Percentiles rank a stretch among this genome's conserved stretches.
phyloP scores from a whole-genome alignment of 2,329 filamentous ascomycete genomes.

The Fusarium sp. region DNA sequence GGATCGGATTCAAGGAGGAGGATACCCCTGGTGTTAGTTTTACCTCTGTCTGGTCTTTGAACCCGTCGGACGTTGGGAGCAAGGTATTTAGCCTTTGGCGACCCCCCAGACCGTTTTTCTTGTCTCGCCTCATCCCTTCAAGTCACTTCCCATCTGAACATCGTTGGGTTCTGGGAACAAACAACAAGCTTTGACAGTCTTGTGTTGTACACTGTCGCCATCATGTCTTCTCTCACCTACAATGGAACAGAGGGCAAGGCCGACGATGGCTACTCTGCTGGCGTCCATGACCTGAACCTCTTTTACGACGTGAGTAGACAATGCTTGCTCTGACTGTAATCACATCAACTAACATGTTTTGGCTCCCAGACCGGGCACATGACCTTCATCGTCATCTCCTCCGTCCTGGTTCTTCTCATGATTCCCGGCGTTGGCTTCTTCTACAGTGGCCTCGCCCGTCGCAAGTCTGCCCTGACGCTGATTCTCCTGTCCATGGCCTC shows the following conservation, averaged over 20 bases:
- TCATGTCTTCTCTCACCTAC: constrained; percentile 55
- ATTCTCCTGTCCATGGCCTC: constrained; percentile 89
- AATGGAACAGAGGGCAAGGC: constrained; percentile 63
- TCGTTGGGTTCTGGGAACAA: constrained; percentile 8
- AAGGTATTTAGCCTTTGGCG: constrained; percentile 35
- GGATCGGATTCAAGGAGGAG: constrained; percentile 7
- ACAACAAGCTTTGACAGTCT: constrained; percentile 19
- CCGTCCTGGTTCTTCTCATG: constrained; percentile 89
- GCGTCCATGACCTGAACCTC: constrained; percentile 79
- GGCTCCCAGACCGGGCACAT: constrained; percentile 77
- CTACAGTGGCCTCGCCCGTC: constrained; percentile 89
- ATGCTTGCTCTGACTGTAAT: background rate
- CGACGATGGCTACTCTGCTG: constrained; percentile 63
- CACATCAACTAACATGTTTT: constrained; percentile 1
- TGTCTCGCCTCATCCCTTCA: constrained; percentile 17
- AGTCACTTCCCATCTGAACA: constrained; percentile 8
- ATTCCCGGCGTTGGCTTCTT: constrained; percentile 95
- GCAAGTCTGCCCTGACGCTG: constrained; percentile 89
- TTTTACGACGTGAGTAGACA: constrained; percentile 77
- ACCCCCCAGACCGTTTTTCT: constrained; percentile 23
- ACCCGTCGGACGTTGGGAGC: constrained; percentile 10
- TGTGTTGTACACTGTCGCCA: constrained; percentile 26
- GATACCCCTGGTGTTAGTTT: background rate
- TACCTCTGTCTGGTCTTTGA: constrained; percentile 9
- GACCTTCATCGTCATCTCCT: constrained; percentile 81